phyloP scores from a whole-genome alignment of 2,329 filamentous ascomycete genomes.

The Aspergillus fischeri region DNA sequence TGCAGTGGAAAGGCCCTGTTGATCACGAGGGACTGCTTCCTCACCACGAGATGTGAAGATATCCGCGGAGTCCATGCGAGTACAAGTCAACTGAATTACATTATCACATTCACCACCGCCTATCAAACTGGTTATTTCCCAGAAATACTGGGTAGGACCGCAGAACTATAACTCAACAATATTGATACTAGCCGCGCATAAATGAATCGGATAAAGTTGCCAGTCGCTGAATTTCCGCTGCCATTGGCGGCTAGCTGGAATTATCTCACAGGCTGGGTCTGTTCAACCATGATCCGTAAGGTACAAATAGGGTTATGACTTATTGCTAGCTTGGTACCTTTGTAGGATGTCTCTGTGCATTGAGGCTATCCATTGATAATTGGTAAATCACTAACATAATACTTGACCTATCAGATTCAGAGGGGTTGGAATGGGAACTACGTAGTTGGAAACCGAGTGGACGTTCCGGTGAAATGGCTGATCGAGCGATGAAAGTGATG shows the following conservation, averaged over 20 bases:
- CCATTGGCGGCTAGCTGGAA: conserved; percentile 19
- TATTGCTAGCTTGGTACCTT: not conserved
- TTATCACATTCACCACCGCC: no score
- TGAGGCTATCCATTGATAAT: not conserved
- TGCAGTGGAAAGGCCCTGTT: conserved; percentile 4
- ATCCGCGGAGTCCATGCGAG: not conserved
- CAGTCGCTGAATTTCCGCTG: conserved; percentile 8
- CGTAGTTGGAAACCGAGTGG: not conserved
- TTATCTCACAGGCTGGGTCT: conserved; percentile 7
- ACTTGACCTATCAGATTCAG: not conserved
- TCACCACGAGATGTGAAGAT: not conserved
- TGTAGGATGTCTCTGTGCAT: not conserved
- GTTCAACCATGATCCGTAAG: not conserved
- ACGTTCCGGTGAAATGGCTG: no score
- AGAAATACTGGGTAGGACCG: not conserved
- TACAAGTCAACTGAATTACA: not conserved
- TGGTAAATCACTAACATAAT: not conserved
- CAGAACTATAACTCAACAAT: no score
- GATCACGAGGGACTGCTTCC: conserved; percentile 3
- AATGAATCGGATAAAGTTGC: not conserved
- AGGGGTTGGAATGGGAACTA: not conserved
- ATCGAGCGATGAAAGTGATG: no score
- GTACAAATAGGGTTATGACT: not conserved
- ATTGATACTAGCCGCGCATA: not conserved
- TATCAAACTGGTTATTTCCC: not conserved